Evolutionary conservation across 345 rosid species (phyloP), one percentile per base, ranked within the genome.

Genomic region (Sonneratia caseolaris): DNA sequence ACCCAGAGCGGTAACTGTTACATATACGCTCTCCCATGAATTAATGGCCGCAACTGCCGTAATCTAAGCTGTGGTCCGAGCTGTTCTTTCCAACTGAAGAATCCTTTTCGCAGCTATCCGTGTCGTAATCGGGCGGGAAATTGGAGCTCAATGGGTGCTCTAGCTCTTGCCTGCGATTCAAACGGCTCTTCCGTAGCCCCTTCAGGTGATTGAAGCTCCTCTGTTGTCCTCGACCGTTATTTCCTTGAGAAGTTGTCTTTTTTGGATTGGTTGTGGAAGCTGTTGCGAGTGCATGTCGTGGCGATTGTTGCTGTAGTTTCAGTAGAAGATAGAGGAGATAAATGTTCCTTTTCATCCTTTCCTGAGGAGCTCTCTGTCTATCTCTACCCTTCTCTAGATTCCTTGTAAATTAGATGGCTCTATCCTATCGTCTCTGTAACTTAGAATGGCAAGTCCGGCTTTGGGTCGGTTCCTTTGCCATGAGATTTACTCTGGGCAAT

Each of bases 111-210:
- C 10, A n/a, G 22, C 22, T 5, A 37, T 35, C 27, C n/a, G 21
- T 19, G 19, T 16, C 22, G 27, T 42, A 21, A 32, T 32, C 10
- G 56, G 56, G 18, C 32, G 64, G 45, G 42, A 38, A 9, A 27
- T 36, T 47, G 71, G 72, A 40, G 72, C 13, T 35, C 3, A 37
- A 80, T 82, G 86, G 81, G 78, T 73, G 80, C 85, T 66, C 32
- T 80, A 18, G 71, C 83, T 3, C 72, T 78, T 36, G 75, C 80
- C 27, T 70, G 74, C n/a, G 86, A 80, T 57, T 13, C 80, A n/a
- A 77, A 71, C 47, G 64, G 37, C 73, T 57, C 78, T 36, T 77
- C 86, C 27, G 72, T 53, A 36, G 75, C 79, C 67, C 38, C 74
- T 43, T 75, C 56, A 19, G 78, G 81, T 79, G 38, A 55, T 51